phyloP scores from a whole-genome alignment of 805 yeast genomes.

The Spathaspora boniae region DNA sequence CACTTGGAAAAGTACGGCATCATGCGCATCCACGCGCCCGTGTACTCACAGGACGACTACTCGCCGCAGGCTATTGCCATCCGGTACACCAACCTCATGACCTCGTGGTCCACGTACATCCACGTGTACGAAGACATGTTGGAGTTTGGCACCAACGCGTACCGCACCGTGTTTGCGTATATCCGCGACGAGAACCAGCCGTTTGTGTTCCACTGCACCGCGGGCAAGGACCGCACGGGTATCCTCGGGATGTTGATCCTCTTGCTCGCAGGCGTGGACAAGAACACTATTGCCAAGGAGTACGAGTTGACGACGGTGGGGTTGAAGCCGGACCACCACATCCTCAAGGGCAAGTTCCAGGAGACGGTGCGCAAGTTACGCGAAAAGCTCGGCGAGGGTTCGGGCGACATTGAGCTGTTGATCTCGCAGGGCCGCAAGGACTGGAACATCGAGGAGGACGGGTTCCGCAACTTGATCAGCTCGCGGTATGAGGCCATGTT shows the following conservation, averaged over 20 bases:
- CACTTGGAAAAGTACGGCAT: constrained; percentile 40
- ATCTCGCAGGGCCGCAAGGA: constrained; percentile 36
- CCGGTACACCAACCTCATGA: constrained; percentile 50
- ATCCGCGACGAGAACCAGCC: constrained; percentile 51
- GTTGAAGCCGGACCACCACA: constrained; percentile 45
- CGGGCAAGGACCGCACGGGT: constrained; percentile 88
- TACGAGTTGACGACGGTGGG: constrained; percentile 75
- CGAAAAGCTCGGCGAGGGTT: constrained; percentile 20
- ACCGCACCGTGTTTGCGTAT: constrained; percentile 48
- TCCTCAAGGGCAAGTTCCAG: constrained; percentile 32
- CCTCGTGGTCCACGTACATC: constrained; percentile 61
- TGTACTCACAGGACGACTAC: constrained; percentile 49
- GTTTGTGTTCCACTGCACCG: constrained; percentile 72
- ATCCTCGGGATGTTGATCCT: constrained; percentile 65
- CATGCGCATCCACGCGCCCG: constrained; percentile 52
- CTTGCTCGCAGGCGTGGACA: constrained; percentile 61
- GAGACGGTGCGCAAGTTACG: constrained; percentile 28
- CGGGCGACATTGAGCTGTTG: constrained; percentile 17
- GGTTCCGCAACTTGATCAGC: constrained; percentile 57
- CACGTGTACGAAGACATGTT: constrained; percentile 61
- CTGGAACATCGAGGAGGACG: constrained; percentile 46
- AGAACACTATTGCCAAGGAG: constrained; percentile 63
- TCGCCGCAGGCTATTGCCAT: constrained; percentile 64
- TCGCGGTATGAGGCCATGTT: constrained; percentile 70
- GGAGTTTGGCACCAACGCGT: constrained; percentile 45